Evolutionary conservation across 495 filamentous ascomycete genomes (phyloP).

Genomic region (Xylona heveae): DNA sequence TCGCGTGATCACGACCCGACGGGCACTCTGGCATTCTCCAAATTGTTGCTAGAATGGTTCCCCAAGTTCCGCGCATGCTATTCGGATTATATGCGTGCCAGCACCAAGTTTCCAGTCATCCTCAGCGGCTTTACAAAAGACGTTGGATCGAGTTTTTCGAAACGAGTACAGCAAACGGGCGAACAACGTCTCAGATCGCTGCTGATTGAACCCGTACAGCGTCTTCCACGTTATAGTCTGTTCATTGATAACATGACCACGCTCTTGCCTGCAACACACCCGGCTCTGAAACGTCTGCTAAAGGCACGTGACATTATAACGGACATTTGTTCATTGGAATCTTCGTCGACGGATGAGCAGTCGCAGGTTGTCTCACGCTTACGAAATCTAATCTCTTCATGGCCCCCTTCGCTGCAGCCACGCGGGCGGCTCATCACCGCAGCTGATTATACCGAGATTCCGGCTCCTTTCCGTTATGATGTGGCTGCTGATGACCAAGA

Average conservation of each 20-base stretch:
- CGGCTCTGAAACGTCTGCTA: conserved; percentile 55
- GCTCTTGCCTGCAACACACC: conserved; percentile 62
- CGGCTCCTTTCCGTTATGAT: conserved; percentile 43
- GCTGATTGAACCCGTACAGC: conserved; percentile 89
- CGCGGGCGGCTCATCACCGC: conserved; percentile 67
- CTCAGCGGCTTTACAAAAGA: conserved; percentile 54
- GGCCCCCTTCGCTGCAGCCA: conserved; percentile 54
- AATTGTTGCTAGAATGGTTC: conserved; percentile 67
- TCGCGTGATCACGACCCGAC: conserved; percentile 32
- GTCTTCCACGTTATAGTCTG: conserved; percentile 82
- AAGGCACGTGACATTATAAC: conserved; percentile 80
- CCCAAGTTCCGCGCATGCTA: conserved; percentile 79
- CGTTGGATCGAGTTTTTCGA: conserved; percentile 54
- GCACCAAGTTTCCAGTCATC: conserved; percentile 61
- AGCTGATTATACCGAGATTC: conserved; percentile 58
- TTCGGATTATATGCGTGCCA: conserved; percentile 71
- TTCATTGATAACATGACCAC: conserved; percentile 88
- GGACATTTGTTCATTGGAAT: conserved; percentile 82
- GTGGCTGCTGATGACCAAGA: conserved; percentile 17
- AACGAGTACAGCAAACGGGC: conserved; percentile 58
- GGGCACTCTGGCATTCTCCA: conserved; percentile 53
- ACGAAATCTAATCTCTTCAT: conserved; percentile 51
- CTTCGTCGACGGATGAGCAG: conserved; percentile 36
- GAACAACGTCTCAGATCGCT: conserved; percentile 84
- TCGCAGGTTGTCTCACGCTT: conserved; percentile 49